Evolutionary conservation across 768 basidiomycete genomes (phyloP).

Genomic region (Tulasnella sp.): DNA sequence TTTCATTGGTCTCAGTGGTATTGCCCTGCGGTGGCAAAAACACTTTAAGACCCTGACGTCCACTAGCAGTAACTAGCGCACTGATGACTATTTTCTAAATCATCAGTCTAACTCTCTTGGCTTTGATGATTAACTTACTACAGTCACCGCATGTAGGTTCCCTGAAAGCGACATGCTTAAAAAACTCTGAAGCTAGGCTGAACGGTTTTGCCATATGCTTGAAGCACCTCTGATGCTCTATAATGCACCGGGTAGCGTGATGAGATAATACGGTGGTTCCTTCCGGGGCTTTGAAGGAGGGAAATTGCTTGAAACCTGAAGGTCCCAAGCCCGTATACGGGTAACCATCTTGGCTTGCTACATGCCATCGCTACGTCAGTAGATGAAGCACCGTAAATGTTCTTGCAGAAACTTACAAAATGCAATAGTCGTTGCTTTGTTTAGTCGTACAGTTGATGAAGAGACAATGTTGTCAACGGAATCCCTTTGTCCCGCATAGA

Average conservation of each 20-base stretch:
- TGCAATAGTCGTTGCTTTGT: conserved; percentile 6
- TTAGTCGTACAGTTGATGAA: not conserved
- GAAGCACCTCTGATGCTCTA: conserved; percentile 22
- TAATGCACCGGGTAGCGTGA: conserved; percentile 15
- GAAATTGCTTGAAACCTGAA: not conserved
- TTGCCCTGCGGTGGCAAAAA: conserved; percentile 21
- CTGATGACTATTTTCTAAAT: conserved; percentile 17
- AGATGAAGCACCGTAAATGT: not conserved
- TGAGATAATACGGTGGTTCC: not conserved
- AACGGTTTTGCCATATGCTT: conserved; percentile 12
- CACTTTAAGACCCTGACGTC: conserved; percentile 20
- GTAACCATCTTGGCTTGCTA: conserved; percentile 21
- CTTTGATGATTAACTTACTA: conserved; percentile 1
- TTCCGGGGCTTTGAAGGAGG: conserved; percentile 5
- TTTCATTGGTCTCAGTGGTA: not conserved
- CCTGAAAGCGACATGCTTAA: conserved; percentile 22
- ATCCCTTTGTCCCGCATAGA: not conserved
- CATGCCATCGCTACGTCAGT: not conserved
- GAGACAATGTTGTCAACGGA: conserved; percentile 5
- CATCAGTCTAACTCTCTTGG: no score
- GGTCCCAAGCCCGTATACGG: conserved; percentile 16
- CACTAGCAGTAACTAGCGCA: conserved; percentile 19
- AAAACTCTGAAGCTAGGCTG: conserved; percentile 12
- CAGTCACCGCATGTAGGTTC: conserved; percentile 22
- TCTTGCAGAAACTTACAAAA: conserved; percentile 15